Conservation (phyloP, 1,284 basidiomycete genomes). For the Cryptococcus sp. region DNA sequence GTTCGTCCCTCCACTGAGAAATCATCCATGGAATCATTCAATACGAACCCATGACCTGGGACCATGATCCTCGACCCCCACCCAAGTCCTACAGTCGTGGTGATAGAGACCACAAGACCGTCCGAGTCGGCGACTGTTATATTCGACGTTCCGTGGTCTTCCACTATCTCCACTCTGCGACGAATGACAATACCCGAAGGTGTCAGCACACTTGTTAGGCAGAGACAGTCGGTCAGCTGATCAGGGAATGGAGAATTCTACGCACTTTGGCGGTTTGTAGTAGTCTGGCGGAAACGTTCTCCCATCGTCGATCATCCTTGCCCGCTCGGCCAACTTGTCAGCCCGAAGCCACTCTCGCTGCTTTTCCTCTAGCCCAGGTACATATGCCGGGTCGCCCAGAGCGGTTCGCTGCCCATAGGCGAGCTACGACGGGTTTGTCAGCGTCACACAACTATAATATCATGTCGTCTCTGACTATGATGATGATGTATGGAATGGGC, state of each 20-base stretch:
- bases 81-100: conserved; percentile 45
- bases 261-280: conserved; percentile 34
- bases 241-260: neutral
- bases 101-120: conserved; percentile 43
- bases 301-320: conserved; percentile 30
- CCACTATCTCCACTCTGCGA: conserved; percentile 33
- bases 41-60: conserved; percentile 43
- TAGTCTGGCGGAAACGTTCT: conserved; percentile 30
- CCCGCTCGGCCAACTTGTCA: conserved; percentile 9
- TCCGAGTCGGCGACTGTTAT: conserved; percentile 44
- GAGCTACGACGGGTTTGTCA: conserved; percentile 17
- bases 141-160: conserved; percentile 46
- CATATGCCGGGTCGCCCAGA: conserved; percentile 45
- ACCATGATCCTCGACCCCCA: conserved; percentile 50
- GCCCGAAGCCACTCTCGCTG: conserved; percentile 29
- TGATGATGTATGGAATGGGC: neutral
- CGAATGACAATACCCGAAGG: neutral
- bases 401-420: conserved; percentile 45
- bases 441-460: neutral
- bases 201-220: too few species aligned
- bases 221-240: neutral
- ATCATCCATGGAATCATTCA: conserved; percentile 51
- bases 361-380: conserved; percentile 28
- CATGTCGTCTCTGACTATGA: neutral
- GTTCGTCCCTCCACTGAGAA: conserved; percentile 42